Conservation (phyloP, 306 rosid species). For the Vicia faba region DNA sequence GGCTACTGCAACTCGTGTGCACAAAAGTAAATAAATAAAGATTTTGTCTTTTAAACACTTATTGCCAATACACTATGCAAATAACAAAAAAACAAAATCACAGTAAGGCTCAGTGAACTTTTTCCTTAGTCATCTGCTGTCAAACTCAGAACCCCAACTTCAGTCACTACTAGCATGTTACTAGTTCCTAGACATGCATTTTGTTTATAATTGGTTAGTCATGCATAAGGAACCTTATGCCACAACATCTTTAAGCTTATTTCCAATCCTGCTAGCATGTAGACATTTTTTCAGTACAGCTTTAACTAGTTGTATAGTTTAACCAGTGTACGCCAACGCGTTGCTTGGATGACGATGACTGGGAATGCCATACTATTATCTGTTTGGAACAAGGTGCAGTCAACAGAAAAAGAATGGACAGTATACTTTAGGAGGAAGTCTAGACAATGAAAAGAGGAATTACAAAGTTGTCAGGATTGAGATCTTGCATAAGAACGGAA, state of each 20-base stretch:
- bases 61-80: slow-evolving; percentile 2
- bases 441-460: not conserved
- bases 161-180: slow-evolving; percentile 5
- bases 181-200: not conserved
- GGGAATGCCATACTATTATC: not conserved
- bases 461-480: no score
- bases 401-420: not conserved
- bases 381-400: not conserved
- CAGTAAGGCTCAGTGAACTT: slow-evolving; percentile 1
- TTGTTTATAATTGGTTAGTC: not conserved
- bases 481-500: no score
- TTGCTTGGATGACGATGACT: not conserved
- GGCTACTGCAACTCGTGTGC: slow-evolving; percentile 7
- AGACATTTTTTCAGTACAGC: not conserved
- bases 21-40: slow-evolving; percentile 7
- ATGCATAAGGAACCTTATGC: not conserved
- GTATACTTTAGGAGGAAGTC: not conserved
- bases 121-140: not conserved
- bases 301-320: not conserved
- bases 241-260: slow-evolving; percentile 10
- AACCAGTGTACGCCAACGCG: not conserved
- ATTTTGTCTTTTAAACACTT: slow-evolving; percentile 1
- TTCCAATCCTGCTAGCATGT: not conserved
- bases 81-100: not conserved
- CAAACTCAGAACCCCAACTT: slow-evolving; percentile 20